Percentiles rank a stretch among this genome's conserved stretches.
Evolutionary conservation across 2,329 filamentous ascomycete genomes (phyloP).

Genomic region (Penicillium sp.): DNA sequence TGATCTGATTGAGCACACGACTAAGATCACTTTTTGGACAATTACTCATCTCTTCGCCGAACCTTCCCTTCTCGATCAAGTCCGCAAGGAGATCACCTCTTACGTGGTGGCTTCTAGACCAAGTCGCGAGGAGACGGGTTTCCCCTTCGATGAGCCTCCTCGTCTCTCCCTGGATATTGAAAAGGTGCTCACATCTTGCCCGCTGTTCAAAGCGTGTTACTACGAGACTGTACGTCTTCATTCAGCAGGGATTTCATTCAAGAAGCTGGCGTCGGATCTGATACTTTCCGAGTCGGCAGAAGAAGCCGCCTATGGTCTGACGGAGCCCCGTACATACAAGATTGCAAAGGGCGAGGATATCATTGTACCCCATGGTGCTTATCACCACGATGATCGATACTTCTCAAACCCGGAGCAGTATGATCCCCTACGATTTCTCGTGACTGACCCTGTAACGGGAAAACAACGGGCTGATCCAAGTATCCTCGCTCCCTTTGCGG

Average conservation of each 20-base stretch:
- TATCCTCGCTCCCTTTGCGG: constrained; percentile 43
- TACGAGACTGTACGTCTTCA: constrained; percentile 42
- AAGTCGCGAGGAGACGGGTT: constrained; percentile 30
- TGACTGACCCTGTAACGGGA: constrained; percentile 31
- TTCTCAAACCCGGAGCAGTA: constrained; percentile 39
- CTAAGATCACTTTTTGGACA: constrained; percentile 47
- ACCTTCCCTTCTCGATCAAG: constrained; percentile 33
- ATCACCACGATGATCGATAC: constrained; percentile 36
- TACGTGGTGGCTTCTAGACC: constrained; percentile 35
- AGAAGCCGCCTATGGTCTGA: constrained; percentile 28
- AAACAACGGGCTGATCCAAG: constrained; percentile 32
- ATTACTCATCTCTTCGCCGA: constrained; percentile 41
- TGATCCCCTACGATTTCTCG: constrained; percentile 42
- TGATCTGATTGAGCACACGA: constrained; percentile 48
- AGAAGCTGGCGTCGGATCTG: constrained; percentile 34
- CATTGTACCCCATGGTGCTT: constrained; percentile 38
- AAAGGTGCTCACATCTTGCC: constrained; percentile 38
- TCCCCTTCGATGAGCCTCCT: constrained; percentile 39
- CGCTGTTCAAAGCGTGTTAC: constrained; percentile 40
- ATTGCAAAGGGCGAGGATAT: constrained; percentile 38
- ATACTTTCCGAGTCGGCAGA: constrained; percentile 33
- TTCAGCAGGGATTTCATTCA: constrained; percentile 37
- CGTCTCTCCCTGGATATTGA: constrained; percentile 37
- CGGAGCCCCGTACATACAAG: constrained; percentile 32
- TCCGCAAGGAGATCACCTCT: constrained; percentile 41